Percentiles rank a stretch among this genome's conserved stretches.
Conservation (phyloP, 352 stramenopile species). For the Globisporangium cystogenes region DNA sequence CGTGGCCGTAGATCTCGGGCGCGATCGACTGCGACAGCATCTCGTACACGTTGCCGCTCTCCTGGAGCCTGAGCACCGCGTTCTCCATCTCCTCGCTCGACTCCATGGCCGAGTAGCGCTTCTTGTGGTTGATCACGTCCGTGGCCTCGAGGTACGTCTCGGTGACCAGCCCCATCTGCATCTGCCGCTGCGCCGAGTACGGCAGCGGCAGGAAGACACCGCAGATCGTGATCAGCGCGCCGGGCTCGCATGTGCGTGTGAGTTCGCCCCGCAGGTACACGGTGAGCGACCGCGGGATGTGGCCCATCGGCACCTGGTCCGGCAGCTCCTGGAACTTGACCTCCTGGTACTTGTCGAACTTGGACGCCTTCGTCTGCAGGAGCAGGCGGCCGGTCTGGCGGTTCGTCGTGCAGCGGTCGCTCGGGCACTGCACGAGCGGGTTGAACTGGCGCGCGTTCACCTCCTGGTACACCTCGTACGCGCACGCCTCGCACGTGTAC, state of each 20-base stretch:
- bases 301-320: conserved; percentile 96
- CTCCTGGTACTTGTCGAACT: conserved; percentile 99
- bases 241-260: conserved; percentile 91
- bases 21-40: conserved; percentile 95
- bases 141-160: conserved; percentile 97
- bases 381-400: conserved; percentile 78
- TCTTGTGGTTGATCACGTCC: conserved; percentile 96
- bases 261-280: conserved; percentile 91
- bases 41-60: conserved; percentile 87
- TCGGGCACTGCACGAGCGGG: conserved; percentile 89
- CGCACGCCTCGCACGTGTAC: conserved; percentile 97
- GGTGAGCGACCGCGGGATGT: conserved; percentile 94
- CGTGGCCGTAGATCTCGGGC: conserved; percentile 99
- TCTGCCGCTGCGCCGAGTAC: conserved; percentile 91
- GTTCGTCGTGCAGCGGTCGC: conserved; percentile 83
- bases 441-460: conserved; percentile 93
- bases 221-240: conserved; percentile 96
- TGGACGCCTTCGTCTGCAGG: conserved; percentile 96
- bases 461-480: conserved; percentile 97
- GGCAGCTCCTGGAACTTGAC: conserved; percentile 95
- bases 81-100: conserved; percentile 83
- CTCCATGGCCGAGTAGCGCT: conserved; percentile 93
- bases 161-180: conserved; percentile 96
- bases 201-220: conserved; percentile 95
- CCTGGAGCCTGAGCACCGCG: conserved; percentile 61